Evolutionary conservation across 2,329 filamentous ascomycete species (phyloP), one percentile per base, ranked within the genome.

Genomic region (Neofusicoccum parvum): DNA sequence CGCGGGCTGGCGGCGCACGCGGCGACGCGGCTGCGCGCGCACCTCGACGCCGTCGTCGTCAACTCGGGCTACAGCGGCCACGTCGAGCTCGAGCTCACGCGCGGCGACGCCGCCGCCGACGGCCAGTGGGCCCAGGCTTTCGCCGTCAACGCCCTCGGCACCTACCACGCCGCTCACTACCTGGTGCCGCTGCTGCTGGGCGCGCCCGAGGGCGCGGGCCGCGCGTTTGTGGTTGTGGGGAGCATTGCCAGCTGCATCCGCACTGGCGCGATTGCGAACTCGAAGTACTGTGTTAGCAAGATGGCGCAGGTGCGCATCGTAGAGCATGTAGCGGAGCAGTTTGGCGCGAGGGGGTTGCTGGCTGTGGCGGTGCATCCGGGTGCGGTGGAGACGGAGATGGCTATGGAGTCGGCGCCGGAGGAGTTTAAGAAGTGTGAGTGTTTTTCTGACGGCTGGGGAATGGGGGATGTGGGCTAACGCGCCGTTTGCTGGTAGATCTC

Each of bases 211-310:
- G 41, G 23, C 10, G 37, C 14, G 5, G 17, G n/a, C 3, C 67
- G 70, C 2, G 78, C 79, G 65, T 72, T 79, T 27, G 72, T 69
- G 1, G 72, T 48, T 0, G 62, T 65, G 0, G 62, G 62, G 1
- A 65, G 50, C 14, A 79, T 76, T 66, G 75, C 73, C 20, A 73
- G 69, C 5, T 76, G 71, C 10, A 78, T 80, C 3, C 72, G 76
- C 2, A 70, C 72, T 6, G 80, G 79, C 0, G 72, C 75, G 5
- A 77, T 80, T 54, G 80, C 78, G 1, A 81, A 80, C 67, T 70
- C 73, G 15, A 74, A 74, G 37, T 79, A 79, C 67, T 76, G 72
- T 49, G 72, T 78, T 15, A 75, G 71, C 64, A 80, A 80, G 66
- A 70, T 73, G 43, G 77, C 77, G 4, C 76, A 79, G 65, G 70